Conservation (phyloP, 2,329 filamentous ascomycete genomes). For the Pestalotiopsis sp. region DNA sequence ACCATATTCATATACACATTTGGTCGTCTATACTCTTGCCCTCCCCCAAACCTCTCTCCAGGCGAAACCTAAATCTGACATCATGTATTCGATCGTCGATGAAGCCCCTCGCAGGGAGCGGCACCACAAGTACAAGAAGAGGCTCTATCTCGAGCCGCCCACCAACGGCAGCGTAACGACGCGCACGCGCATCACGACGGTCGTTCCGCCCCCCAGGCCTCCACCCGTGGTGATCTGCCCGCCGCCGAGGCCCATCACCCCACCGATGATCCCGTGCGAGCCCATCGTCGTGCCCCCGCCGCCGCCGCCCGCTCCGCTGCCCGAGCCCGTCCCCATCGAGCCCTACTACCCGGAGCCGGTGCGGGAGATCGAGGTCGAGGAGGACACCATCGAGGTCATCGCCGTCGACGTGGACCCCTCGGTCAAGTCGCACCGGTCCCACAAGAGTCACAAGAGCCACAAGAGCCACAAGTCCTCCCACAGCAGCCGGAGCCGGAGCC, state of each 20-base stretch:
- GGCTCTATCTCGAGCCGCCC: constrained; percentile 44
- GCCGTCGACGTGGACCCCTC: constrained; percentile 45
- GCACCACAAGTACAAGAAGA: constrained; percentile 41
- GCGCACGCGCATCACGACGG: constrained; percentile 40
- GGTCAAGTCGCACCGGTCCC: constrained; percentile 20
- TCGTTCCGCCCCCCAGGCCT: constrained; percentile 34
- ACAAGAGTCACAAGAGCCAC: constrained; percentile 25
- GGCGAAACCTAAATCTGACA: constrained; percentile 23
- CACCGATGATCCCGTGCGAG: constrained; percentile 5
- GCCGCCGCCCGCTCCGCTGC: constrained; percentile 17
- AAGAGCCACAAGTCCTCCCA: constrained; percentile 27
- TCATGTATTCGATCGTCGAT: constrained; percentile 28
- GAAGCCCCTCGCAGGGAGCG: constrained; percentile 35
- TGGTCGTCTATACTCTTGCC: too few relatives aligned
- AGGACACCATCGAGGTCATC: constrained; percentile 43
- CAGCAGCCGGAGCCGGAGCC: constrained; percentile 31
- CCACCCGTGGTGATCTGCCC: constrained; percentile 22
- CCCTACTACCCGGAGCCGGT: constrained; percentile 17
- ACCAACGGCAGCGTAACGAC: constrained; percentile 37
- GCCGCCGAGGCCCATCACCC: constrained; percentile 9
- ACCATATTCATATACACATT: not conserved
- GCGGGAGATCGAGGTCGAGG: constrained; percentile 20
- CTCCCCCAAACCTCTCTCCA: not conserved
- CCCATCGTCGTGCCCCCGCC: constrained; percentile 23
- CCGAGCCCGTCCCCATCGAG: constrained; percentile 7